Percentiles rank a stretch among this genome's conserved stretches.
phyloP scores from a whole-genome alignment of 78 protist genomes.

The Anaeramoeba flamelloides region DNA sequence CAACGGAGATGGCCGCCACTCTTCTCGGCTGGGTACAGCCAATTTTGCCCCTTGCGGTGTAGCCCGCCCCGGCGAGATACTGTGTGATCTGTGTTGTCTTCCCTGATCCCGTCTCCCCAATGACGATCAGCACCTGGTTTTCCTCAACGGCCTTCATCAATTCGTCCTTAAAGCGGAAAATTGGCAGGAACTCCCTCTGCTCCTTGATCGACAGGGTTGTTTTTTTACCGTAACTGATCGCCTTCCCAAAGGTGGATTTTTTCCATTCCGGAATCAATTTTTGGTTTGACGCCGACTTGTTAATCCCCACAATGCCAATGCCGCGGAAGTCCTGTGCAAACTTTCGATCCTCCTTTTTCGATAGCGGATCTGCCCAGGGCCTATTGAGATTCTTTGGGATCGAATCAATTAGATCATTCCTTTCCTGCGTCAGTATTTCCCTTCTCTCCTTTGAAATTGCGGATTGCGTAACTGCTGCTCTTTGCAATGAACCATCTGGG shows the following conservation, averaged over 20 bases:
- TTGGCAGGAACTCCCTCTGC: constrained; percentile 75
- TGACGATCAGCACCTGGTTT: constrained; percentile 58
- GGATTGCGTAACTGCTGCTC: constrained; percentile 67
- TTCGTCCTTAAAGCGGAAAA: constrained; percentile 38
- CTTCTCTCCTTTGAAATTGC: constrained; percentile 65
- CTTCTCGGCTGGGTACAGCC: constrained; percentile 96
- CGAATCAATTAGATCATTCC: constrained; percentile 29
- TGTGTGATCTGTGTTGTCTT: constrained; percentile 80
- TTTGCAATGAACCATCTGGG: constrained; percentile 80
- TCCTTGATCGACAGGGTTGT: constrained; percentile 43
- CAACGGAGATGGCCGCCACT: constrained; percentile 95
- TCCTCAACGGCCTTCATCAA: constrained; percentile 54
- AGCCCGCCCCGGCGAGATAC: constrained; percentile 63
- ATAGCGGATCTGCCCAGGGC: constrained; percentile 65
- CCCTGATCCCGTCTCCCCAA: constrained; percentile 80
- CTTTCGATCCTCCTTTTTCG: constrained; percentile 45
- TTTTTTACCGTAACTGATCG: constrained; percentile 22
- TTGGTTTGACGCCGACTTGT: constrained; percentile 23
- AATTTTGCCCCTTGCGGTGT: constrained; percentile 29
- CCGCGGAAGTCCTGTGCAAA: constrained; percentile 37
- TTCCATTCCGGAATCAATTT: background rate
- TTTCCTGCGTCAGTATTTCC: constrained; percentile 59
- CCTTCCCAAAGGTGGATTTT: constrained; percentile 10
- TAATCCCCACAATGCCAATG: background rate
- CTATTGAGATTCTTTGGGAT: constrained; percentile 48